Base-by-base conservation (phyloP, 1,139 yeast species). In the Kodamaea fungicola region DNA sequence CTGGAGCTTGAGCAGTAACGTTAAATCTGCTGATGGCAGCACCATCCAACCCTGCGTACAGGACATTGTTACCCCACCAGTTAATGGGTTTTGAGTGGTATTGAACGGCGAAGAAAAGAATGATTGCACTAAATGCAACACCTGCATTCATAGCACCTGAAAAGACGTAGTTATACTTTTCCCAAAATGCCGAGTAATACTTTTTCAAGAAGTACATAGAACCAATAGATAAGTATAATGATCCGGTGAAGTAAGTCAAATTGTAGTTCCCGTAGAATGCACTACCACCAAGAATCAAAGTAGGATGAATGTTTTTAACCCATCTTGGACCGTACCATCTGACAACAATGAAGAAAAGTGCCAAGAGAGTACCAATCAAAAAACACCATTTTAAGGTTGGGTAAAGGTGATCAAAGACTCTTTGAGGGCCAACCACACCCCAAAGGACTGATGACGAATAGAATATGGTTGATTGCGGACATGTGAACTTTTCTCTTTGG, bases 371-470 rank as follows among this genome's bases (percentile, higher is more conserved):
- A 1, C 84, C 84, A 35, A 78, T 64, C 34, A 77, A 57, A 67
- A 79, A 78, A 42, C 76, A 68, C 61, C 61, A 75, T 49, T 64
- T 62, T 52, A 76, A 55, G 26, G 62, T 51, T 26, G 80, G 80
- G 47, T 76, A 76, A 13, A 74, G 54, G 1, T 68, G 70, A 41
- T 59, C 59, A 44, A 75, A 75, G 36, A 67, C 71, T 43, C 73
- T 65, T 45, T 64, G 59, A 1, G 84, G 82, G 2, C 84, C 85
- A 45, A 80, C 72, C 8, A 76, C 75, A 39, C 86, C 85, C 87
- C 87, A 82, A 32, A 77, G 65, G 28, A 80, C 71, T 3, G 81
- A 71, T 6, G 86, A 78, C 35, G 67, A 65, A 59, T 64, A 79
- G 53, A 71, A 77, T 1, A 71, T 72, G 28, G 55, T 60, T 12